Conservation (phyloP, 306 rosid species). For the Fragaria ananassa region DNA sequence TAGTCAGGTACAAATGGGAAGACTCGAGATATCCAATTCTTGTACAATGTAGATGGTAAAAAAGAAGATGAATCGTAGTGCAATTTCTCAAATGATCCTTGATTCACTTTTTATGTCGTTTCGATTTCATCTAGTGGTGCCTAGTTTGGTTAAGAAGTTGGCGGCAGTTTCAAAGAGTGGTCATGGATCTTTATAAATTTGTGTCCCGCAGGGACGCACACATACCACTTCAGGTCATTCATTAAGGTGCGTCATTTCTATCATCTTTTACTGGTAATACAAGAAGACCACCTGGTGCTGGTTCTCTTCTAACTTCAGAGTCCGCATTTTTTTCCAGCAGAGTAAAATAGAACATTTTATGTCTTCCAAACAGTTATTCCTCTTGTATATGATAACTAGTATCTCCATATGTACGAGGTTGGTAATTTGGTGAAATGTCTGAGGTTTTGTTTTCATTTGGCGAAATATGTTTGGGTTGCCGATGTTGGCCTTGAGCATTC, state of each 20-base stretch:
- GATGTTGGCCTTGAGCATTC: too few species aligned
- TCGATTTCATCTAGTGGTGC: not conserved
- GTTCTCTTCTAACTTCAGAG: too few species aligned
- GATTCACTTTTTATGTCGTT: not conserved
- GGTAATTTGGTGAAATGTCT: too few species aligned
- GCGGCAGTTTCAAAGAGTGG: not conserved
- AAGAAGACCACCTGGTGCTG: too few species aligned
- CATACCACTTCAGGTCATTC: not conserved
- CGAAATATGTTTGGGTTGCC: too few species aligned
- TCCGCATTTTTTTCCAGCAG: too few species aligned
- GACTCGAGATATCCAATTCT: not conserved
- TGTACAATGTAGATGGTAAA: conserved; percentile 2
- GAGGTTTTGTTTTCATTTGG: too few species aligned
- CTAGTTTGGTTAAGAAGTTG: not conserved
- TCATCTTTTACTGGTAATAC: too few species aligned
- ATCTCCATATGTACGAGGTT: too few species aligned
- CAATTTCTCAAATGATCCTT: not conserved
- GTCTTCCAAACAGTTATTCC: too few species aligned
- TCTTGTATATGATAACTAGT: too few species aligned
- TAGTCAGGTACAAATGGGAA: not conserved
- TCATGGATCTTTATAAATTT: not conserved
- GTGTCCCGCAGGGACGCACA: not conserved
- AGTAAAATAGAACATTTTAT: too few species aligned
- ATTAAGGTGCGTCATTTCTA: not conserved
- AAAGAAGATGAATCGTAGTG: not conserved